phyloP scores from a whole-genome alignment of 768 basidiomycete genomes.

The Termitomyces sp. region DNA sequence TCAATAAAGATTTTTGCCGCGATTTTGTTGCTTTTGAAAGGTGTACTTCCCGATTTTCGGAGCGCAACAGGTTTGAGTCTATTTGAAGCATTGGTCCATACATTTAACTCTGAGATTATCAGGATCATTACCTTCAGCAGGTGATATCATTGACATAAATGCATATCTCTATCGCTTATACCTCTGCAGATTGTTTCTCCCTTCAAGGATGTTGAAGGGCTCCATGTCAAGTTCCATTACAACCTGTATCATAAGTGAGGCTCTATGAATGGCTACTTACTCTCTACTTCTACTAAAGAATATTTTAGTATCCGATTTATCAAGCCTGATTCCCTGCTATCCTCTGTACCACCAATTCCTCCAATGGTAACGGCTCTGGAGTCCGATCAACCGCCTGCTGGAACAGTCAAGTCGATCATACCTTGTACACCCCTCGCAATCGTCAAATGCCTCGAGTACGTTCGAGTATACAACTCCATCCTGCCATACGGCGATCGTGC shows the following conservation, averaged over 20 bases:
- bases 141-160: conserved; percentile 25
- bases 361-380: conserved; percentile 26
- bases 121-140: conserved; percentile 98
- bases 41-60: conserved; percentile 98
- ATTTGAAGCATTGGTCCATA: neutral
- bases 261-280: neutral
- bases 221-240: conserved; percentile 94
- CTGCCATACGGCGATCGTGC: conserved; percentile 93
- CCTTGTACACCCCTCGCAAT: conserved; percentile 97
- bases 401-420: conserved; percentile 92
- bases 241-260: conserved; percentile 92
- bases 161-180: neutral
- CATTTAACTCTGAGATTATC: conserved; percentile 6
- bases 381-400: conserved; percentile 66
- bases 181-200: conserved; percentile 78
- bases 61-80: conserved; percentile 58
- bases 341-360: conserved; percentile 37
- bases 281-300: neutral
- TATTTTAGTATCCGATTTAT: conserved; percentile 85
- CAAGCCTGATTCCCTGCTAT: conserved; percentile 63
- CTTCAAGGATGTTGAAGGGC: conserved; percentile 95
- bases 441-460: conserved; percentile 89
- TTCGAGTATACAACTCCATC: conserved; percentile 90
- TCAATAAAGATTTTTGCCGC: conserved; percentile 3
- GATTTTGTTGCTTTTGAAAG: conserved; percentile 29